These are phyloP conservation scores for Metschnikowia colocasiae DNA, from an alignment of 805 yeast species.

Conservation along the genomic window DNA sequence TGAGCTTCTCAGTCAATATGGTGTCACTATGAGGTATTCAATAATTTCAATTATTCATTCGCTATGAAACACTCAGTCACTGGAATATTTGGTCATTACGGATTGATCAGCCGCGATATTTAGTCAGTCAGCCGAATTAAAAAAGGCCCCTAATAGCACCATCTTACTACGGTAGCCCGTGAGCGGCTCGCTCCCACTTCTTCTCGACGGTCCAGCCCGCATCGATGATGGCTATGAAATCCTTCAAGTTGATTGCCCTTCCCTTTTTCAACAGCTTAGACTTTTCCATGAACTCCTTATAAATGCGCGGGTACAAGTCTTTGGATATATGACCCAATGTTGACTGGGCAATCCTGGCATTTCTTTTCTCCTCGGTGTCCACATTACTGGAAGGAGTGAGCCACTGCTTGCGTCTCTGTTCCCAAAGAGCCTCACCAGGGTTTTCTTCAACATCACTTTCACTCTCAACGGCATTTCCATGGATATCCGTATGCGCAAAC, in stretches of 20 bases:
- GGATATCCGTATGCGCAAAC: not conserved
- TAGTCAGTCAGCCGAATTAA: not conserved
- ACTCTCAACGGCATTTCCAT: not conserved
- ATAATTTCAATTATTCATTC: too few species aligned
- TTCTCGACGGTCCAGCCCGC: constrained; percentile 83
- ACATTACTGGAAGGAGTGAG: constrained; percentile 34
- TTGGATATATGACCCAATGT: constrained; percentile 38
- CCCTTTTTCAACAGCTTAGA: constrained; percentile 58
- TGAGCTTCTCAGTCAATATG: too few species aligned
- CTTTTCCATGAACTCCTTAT: constrained; percentile 65
- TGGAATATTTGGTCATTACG: too few species aligned
- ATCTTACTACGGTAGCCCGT: constrained; percentile 22
- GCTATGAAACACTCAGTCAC: too few species aligned
- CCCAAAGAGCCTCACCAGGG: constrained; percentile 66
- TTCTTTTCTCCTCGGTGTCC: constrained; percentile 13
- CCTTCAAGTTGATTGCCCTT: constrained; percentile 66
- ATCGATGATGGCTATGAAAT: constrained; percentile 66
- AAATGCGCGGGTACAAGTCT: constrained; percentile 58
- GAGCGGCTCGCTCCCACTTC: constrained; percentile 61
- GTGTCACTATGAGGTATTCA: too few species aligned
- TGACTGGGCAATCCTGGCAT: constrained; percentile 14
- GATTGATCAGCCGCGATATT: too few species aligned
- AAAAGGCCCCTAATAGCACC: not conserved
- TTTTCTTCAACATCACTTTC: constrained; percentile 12
- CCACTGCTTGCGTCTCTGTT: constrained; percentile 67